Base-by-base conservation (phyloP, 1,284 basidiomycete species). In the Taiwanofungus camphoratus region DNA sequence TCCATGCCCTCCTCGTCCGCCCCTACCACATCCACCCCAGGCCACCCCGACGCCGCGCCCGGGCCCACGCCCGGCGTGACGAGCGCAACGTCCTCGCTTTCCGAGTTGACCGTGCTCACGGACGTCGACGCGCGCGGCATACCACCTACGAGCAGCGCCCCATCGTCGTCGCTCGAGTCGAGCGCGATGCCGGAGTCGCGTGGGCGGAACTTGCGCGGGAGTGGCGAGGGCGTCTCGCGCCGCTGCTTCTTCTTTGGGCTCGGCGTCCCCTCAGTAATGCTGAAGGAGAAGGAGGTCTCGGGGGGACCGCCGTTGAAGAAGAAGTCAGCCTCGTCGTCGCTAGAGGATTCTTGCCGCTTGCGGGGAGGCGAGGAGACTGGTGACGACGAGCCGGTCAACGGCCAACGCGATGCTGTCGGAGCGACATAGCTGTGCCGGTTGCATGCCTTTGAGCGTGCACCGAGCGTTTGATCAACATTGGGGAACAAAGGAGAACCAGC, bases 171-270 rank as follows among this genome's bases (percentile, higher is more conserved):
- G 40, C 82, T 80, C 44, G 82, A 80, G 49, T 73, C 79, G 12
- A 83, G 54, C 1, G 66, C 72, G 30, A 85, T 65, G 11, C 79
- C 78, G 1, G 80, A 85, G 57, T 87, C 82, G n/a, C 79, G 70
- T 19, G 76, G 72, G 42, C 77, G 77, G 64, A 76, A 87, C 61
- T 88, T 88, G 55, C 73, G 79, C 24, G 76, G 77, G 38, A 78
- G 54, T 66, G 63, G 52, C 31, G 59, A 58, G n/a, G 59, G 62
- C 2, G 50, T 54, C 46, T 60, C 60, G 11, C 56, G 53, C 31
- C 53, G 53, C 42, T 64, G 66, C 50, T 71, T 70, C 46, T 68
- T 67, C 49, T 71, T 66, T 3, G 79, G 79, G 4, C 80, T 79
- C 2, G 82, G 79, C 0, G 77, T 79, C 30, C 64, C 69, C 16